phyloP scores from a whole-genome alignment of 352 stramenopile genomes.

The Elongisporangium senticosum region DNA sequence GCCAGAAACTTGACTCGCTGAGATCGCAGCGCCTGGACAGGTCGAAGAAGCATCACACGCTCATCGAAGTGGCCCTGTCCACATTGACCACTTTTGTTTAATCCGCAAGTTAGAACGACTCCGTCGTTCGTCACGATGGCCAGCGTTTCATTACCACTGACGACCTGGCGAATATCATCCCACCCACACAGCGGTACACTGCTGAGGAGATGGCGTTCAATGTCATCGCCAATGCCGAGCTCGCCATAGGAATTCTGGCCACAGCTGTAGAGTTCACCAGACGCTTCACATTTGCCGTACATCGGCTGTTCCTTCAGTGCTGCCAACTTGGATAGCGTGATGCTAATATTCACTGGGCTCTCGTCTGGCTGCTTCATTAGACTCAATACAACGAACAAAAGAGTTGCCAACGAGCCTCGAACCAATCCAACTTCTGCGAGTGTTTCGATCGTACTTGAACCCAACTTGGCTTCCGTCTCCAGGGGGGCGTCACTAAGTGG shows the following conservation, averaged over 20 bases:
- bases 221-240: slow-evolving; percentile 78
- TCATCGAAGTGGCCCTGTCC: slow-evolving; percentile 86
- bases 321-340: slow-evolving; percentile 59
- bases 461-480: slow-evolving; percentile 25
- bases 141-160: slow-evolving; percentile 79
- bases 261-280: slow-evolving; percentile 80
- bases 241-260: slow-evolving; percentile 88
- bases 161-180: slow-evolving; percentile 81
- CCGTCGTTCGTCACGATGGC: slow-evolving; percentile 79
- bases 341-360: slow-evolving; percentile 43
- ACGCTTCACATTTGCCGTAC: slow-evolving; percentile 83
- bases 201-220: slow-evolving; percentile 74
- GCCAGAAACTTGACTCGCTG: slow-evolving; percentile 76
- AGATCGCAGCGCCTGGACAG: slow-evolving; percentile 70
- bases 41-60: slow-evolving; percentile 76
- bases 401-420: slow-evolving; percentile 61
- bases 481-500: slow-evolving; percentile 6
- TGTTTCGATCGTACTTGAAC: slow-evolving; percentile 59
- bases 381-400: slow-evolving; percentile 66
- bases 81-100: slow-evolving; percentile 88
- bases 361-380: slow-evolving; percentile 52
- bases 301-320: slow-evolving; percentile 81
- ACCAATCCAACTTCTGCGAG: slow-evolving; percentile 69
- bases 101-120: slow-evolving; percentile 71
- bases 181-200: slow-evolving; percentile 73